Conservation (phyloP, 306 rosid genomes). For the Cucurbita argyrosperma region DNA sequence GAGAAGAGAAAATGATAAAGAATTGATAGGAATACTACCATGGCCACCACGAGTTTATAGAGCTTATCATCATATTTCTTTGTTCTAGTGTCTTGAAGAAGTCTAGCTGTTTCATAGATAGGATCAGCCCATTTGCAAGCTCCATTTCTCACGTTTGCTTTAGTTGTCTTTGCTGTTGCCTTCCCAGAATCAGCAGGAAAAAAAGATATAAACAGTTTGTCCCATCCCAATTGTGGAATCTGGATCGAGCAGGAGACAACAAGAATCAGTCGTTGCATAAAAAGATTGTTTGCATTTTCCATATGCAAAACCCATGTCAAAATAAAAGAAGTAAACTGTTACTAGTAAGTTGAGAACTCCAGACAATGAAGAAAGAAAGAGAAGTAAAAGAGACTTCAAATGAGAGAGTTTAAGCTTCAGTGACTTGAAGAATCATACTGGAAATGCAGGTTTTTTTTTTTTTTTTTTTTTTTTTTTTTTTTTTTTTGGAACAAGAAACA, state of each 20-base stretch:
- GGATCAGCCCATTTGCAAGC: slow-evolving; percentile 98
- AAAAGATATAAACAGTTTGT: slow-evolving; percentile 76
- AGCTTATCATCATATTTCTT: slow-evolving; percentile 75
- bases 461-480: too few relatives aligned
- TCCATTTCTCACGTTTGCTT: slow-evolving; percentile 94
- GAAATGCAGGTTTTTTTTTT: neutral
- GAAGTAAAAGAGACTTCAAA: neutral
- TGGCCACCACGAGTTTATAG: slow-evolving; percentile 76
- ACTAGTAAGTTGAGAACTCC: neutral
- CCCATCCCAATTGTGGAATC: slow-evolving; percentile 99
- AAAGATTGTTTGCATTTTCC: too few relatives aligned
- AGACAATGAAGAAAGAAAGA: neutral
- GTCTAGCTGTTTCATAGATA: slow-evolving; percentile 92
- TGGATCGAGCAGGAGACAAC: slow-evolving; percentile 23
- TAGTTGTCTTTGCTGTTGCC: slow-evolving; percentile 80
- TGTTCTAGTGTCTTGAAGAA: slow-evolving; percentile 80
- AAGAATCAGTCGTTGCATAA: slow-evolving; percentile 13
- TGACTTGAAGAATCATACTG: neutral
- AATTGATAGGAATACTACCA: slow-evolving; percentile 40
- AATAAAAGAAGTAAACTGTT: neutral
- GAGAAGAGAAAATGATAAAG: neutral
- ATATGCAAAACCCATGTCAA: neutral
- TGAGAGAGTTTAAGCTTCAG: neutral
- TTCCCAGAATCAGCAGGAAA: slow-evolving; percentile 81
- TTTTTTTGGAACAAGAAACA: neutral